Conservation (phyloP, 768 basidiomycete species). For the Russula vinacea region DNA sequence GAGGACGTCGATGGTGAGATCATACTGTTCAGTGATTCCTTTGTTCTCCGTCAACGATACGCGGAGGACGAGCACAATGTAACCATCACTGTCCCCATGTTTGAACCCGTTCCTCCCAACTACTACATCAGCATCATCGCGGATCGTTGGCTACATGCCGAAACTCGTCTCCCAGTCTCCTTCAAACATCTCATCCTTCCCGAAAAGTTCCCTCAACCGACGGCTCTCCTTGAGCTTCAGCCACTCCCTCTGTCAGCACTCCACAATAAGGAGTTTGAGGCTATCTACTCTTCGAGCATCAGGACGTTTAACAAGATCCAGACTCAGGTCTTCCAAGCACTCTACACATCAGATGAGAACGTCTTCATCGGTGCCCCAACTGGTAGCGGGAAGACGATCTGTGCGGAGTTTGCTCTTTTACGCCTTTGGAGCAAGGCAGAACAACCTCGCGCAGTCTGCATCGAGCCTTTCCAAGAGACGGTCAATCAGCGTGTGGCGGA, state of each 20-base stretch:
- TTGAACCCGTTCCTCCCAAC: slow-evolving; percentile 95
- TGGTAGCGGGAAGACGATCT: slow-evolving; percentile 95
- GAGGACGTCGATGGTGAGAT: slow-evolving; percentile 98
- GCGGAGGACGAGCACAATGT: slow-evolving; percentile 93
- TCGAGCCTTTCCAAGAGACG: slow-evolving; percentile 98
- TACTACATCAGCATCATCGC: slow-evolving; percentile 96
- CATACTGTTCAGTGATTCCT: slow-evolving; percentile 91
- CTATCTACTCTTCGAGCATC: slow-evolving; percentile 76
- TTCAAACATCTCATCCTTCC: slow-evolving; percentile 98
- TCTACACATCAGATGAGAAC: slow-evolving; percentile 95
- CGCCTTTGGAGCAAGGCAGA: slow-evolving; percentile 92
- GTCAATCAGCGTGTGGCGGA: slow-evolving; percentile 86
- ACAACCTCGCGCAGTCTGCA: slow-evolving; percentile 82
- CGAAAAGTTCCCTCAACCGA: slow-evolving; percentile 92
- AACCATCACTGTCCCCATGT: slow-evolving; percentile 93
- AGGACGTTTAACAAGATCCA: slow-evolving; percentile 97
- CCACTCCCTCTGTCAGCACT: slow-evolving; percentile 84
- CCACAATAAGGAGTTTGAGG: slow-evolving; percentile 90
- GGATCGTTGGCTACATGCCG: slow-evolving; percentile 93
- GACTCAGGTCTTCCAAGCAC: slow-evolving; percentile 97
- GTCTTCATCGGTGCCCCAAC: slow-evolving; percentile 96
- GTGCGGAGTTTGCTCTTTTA: slow-evolving; percentile 92
- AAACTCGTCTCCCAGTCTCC: slow-evolving; percentile 90
- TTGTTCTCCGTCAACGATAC: slow-evolving; percentile 87
- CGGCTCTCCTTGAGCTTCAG: slow-evolving; percentile 90